These are phyloP conservation scores for Iberis amara DNA, from an alignment of 441 rosid species.

Conservation along the genomic window DNA sequence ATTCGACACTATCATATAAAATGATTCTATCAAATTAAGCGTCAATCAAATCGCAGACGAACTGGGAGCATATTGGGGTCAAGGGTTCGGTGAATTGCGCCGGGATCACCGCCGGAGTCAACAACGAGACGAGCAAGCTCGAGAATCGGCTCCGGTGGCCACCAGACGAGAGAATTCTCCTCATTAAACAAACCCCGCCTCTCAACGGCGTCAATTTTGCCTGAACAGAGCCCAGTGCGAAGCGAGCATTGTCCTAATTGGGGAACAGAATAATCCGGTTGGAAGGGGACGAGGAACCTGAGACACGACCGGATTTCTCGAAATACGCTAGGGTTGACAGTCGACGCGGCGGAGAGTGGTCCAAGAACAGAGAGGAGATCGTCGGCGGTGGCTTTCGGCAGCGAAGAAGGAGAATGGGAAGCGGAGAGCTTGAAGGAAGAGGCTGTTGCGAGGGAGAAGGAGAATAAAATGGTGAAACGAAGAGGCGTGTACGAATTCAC, in stretches of 20 bases:
- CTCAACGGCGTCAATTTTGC: slow-evolving; percentile 15
- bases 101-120: slow-evolving; percentile 74
- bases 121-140: slow-evolving; percentile 78
- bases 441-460: slow-evolving; percentile 46
- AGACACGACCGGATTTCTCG: slow-evolving; percentile 54
- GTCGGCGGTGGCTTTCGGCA: slow-evolving; percentile 51
- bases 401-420: slow-evolving; percentile 14
- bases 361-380: slow-evolving; percentile 66
- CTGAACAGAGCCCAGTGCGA: slow-evolving; percentile 26
- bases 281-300: slow-evolving; percentile 66
- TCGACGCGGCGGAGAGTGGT: slow-evolving; percentile 38
- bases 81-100: slow-evolving; percentile 49
- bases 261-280: slow-evolving; percentile 26
- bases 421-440: slow-evolving; percentile 32
- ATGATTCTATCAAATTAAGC: not conserved
- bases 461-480: slow-evolving; percentile 43
- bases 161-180: slow-evolving; percentile 66
- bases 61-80: slow-evolving; percentile 63
- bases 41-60: slow-evolving; percentile 20
- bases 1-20: slow-evolving; percentile 1
- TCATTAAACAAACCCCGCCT: slow-evolving; percentile 16
- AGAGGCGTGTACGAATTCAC: slow-evolving; percentile 31
- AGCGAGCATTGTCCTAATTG: slow-evolving; percentile 22
- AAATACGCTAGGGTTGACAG: slow-evolving; percentile 49
- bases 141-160: slow-evolving; percentile 74